Base-by-base conservation (phyloP, 352 stramenopile species). In the Phytophthora cryptogea region DNA sequence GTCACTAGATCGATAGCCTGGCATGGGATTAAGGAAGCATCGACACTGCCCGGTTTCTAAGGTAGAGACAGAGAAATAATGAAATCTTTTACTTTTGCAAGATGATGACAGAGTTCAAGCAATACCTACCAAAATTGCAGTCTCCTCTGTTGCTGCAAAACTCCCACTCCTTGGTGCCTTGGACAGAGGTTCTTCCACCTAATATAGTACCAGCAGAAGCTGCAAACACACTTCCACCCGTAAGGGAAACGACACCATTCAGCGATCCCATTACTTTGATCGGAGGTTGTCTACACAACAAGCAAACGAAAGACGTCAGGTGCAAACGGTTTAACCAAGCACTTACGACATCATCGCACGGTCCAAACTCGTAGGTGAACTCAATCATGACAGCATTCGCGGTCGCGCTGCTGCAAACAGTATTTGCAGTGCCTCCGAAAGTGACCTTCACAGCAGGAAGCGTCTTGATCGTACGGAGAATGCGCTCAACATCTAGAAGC, bases 91-190 rank as follows among this genome's bases (percentile, higher is more conserved):
- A 37, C 32, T 43, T 43, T 16, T 27, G 35, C 8, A 7, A 26
- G 31, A 8, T 36, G 5, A 23, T 23, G 20, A 1, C 20, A 23
- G 20, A 11, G 31, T 27, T 42, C 35, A 2, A 27, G 37, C 8
- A 27, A 26, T 8, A 40, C 50, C n/a, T 33, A 78, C 69, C 60
- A 26, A 76, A 69, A 42, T 97, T 87, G 54, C 93, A 98, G 23
- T 85, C 64, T 10, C 93, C 93, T 31, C 92, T 82, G 45, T 96
- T 96, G 51, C 86, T 94, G 71, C 93, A 98, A 17, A 83, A 55
- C 8, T 76, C 80, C 76, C 87, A 92, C 31, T 98, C 93, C 52
- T 97, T 98, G 1, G 82, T 96, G 13, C 91, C 90, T 59, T 69
- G 72, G 6, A 94, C 52, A 7, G 74, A 83, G 13, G 87, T 48